Percentiles rank a stretch among this genome's conserved stretches.
Evolutionary conservation across 2,329 filamentous ascomycete genomes (phyloP).

Genomic region (Xylariaceae sp.): DNA sequence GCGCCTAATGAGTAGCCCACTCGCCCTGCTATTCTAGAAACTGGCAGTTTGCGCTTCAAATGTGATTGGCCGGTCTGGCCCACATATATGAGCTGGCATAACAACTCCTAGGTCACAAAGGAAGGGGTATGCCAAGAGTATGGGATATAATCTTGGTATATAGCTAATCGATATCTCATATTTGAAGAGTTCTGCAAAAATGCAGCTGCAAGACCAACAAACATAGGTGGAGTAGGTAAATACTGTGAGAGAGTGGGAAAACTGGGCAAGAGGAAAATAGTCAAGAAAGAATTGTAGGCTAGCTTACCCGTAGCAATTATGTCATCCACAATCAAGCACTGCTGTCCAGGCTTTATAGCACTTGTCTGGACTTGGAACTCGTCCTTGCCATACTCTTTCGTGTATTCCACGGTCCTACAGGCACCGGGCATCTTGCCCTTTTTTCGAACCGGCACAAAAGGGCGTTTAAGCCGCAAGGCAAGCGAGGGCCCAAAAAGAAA

Average conservation of each 20-base stretch:
- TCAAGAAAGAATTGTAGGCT: slow-evolving; percentile 15
- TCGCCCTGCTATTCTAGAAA: not conserved
- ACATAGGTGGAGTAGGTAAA: not conserved
- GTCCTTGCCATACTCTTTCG: slow-evolving; percentile 97
- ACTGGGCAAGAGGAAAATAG: slow-evolving; percentile 1
- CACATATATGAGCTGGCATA: not conserved
- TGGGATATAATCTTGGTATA: not conserved
- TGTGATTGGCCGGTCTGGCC: not conserved
- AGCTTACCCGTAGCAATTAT: slow-evolving; percentile 94
- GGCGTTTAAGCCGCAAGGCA: slow-evolving; percentile 79
- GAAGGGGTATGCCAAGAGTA: not conserved
- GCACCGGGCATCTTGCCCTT: slow-evolving; percentile 93
- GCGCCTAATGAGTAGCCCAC: not conserved
- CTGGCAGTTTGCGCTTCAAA: not conserved
- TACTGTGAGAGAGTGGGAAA: not conserved
- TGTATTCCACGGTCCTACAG: slow-evolving; percentile 81
- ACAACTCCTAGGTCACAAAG: not conserved
- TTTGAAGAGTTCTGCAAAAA: not conserved
- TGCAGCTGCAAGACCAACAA: not conserved
- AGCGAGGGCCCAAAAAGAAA: slow-evolving; percentile 94
- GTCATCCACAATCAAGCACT: slow-evolving; percentile 92
- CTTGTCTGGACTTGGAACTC: slow-evolving; percentile 95
- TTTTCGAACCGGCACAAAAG: slow-evolving; percentile 94
- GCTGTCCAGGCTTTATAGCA: slow-evolving; percentile 83
- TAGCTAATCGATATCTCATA: not conserved